Conservation (phyloP, 1,284 basidiomycete species). For the Wolfiporia cocos region DNA sequence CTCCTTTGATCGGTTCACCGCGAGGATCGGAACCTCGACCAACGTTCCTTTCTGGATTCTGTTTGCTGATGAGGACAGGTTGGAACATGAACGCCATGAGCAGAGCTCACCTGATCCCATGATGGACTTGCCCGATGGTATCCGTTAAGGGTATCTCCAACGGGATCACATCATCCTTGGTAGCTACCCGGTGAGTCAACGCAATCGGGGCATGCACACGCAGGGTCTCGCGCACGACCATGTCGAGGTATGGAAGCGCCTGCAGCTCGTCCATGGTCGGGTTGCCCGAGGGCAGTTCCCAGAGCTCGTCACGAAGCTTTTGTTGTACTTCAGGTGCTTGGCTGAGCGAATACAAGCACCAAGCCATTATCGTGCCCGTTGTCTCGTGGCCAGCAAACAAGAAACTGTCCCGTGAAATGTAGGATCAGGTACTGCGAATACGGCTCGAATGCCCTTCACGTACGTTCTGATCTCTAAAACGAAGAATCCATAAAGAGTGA, state of each 20-base stretch:
- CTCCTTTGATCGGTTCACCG: constrained; percentile 7
- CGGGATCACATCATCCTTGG: constrained; percentile 41
- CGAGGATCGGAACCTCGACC: constrained; percentile 39
- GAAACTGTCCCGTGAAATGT: too few relatives aligned
- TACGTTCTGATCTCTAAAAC: constrained; percentile 21
- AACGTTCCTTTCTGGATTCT: constrained; percentile 41
- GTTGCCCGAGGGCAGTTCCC: constrained; percentile 27
- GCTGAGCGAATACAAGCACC: constrained; percentile 63
- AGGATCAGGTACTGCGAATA: too few relatives aligned
- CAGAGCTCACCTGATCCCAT: constrained; percentile 16
- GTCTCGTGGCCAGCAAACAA: constrained; percentile 77
- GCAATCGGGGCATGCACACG: constrained; percentile 63
- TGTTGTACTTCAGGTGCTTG: constrained; percentile 35
- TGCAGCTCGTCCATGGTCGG: constrained; percentile 28
- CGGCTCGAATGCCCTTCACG: not conserved
- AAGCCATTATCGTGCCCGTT: constrained; percentile 35
- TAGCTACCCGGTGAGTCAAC: constrained; percentile 41
- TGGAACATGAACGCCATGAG: not conserved
- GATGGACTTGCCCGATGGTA: constrained; percentile 17
- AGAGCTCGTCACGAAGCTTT: constrained; percentile 63
- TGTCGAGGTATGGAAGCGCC: constrained; percentile 54
- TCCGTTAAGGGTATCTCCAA: constrained; percentile 24
- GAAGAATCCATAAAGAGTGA: not conserved
- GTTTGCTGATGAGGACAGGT: too few relatives aligned
- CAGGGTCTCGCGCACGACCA: constrained; percentile 67